Percentiles rank a stretch among this genome's conserved stretches.
These are phyloP conservation scores for Amanita muscaria DNA, from an alignment of 768 basidiomycete genomes.

Conservation along the genomic window DNA sequence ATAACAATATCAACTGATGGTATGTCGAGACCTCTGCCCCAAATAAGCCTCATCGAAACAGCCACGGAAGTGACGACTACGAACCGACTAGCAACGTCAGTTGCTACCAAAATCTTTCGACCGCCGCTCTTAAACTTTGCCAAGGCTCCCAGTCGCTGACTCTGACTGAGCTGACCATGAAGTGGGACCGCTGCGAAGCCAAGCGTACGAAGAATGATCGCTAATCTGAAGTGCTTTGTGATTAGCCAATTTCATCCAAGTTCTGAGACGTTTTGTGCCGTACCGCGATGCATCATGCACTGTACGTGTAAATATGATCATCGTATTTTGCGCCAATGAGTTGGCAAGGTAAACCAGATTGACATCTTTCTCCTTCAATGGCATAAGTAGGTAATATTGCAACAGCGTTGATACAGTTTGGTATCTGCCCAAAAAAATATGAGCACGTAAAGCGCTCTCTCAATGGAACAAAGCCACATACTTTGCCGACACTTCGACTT, in stretches of 20 bases:
- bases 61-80: constrained; percentile 17
- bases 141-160: constrained; percentile 84
- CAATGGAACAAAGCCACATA: constrained; percentile 27
- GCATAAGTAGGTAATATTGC: constrained; percentile 94
- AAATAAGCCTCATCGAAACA: background rate
- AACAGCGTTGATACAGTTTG: constrained; percentile 92
- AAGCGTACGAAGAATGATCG: constrained; percentile 81
- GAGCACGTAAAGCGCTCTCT: background rate
- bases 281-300: constrained; percentile 87
- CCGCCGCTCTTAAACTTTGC: constrained; percentile 94
- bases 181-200: constrained; percentile 94
- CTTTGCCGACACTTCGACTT: constrained; percentile 92
- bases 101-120: constrained; percentile 87
- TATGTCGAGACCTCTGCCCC: constrained; percentile 80
- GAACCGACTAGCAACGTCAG: constrained; percentile 89
- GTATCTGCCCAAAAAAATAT: constrained; percentile 52
- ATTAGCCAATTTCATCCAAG: background rate
- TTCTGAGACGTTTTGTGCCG: constrained; percentile 11
- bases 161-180: constrained; percentile 92
- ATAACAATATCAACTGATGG: constrained; percentile 94
- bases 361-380: constrained; percentile 85
- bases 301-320: constrained; percentile 94
- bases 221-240: constrained; percentile 41
- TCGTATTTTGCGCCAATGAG: constrained; percentile 82
- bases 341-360: constrained; percentile 86